Base-by-base conservation (phyloP, 1,284 basidiomycete species). In the Sutorius eximius region DNA sequence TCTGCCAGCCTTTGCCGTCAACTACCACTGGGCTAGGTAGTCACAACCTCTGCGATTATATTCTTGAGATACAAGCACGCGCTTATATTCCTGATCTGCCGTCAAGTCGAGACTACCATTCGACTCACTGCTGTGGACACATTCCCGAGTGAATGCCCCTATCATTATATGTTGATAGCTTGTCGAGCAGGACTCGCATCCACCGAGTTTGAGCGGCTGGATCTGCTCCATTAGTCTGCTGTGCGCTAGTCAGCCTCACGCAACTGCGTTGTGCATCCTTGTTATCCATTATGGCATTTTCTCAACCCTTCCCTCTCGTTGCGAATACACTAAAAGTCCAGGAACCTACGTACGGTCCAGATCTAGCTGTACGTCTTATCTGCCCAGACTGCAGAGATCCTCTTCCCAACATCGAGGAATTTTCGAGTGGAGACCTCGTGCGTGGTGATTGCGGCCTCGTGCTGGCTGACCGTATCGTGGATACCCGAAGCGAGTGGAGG, bases 401-500 rank as follows among this genome's bases (percentile, higher is more conserved):
- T 57, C 92, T 93, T 64, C 93, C 94, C 15, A 89, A 96, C 62
- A 93, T 95, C 65, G 97, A 99, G 77, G 95, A 98, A 76, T 98
- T 97, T 76, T 90, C 93, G 66, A 92, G 91, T 61, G 97, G 97
- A 65, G 97, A 99, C 75, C 83, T 99, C 63, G 96, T 98, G 59
- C 99, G 97, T 76, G 94, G 92, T 61, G 87, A 87, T 61, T 99
- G 97, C 80, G 97, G 97, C 60, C 81, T 97, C 62, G 93, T 98
- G 58, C 79, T 98, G 59, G 95, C 95, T 66, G 95, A 99, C 72
- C 84, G 95, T 65, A 90, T 99, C 57, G 95, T 99, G 43, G 97
- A 99, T 73, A 99, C 97, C 30, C 81, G 97, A 67, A 95, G 92
- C 75, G 97, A 99, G 86, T 99, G 93, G 90, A 81, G 91, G 77